phyloP scores from a whole-genome alignment of 1,284 basidiomycete species.

The Ganoderma multipileum region DNA sequence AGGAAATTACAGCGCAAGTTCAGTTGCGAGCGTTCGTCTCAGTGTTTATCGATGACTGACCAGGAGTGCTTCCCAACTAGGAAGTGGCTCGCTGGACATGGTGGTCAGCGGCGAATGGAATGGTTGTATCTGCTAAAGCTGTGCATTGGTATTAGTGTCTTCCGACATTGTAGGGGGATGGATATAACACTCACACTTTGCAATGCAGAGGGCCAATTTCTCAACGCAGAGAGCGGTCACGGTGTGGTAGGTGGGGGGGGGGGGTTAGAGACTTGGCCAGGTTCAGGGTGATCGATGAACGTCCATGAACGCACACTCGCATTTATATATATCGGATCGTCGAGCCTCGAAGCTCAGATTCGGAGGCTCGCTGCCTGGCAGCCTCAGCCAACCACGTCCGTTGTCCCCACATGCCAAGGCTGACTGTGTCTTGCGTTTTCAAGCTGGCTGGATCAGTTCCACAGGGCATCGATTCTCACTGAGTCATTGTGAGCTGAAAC shows the following conservation, averaged over 20 bases:
- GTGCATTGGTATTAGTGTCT: background rate
- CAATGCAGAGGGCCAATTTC: background rate
- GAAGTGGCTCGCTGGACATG: background rate
- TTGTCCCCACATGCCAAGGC: no score
- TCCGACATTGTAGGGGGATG: background rate
- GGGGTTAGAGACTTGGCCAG: no score
- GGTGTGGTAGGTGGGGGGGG: background rate
- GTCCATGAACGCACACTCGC: background rate
- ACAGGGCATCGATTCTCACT: no score
- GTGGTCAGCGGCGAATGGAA: background rate
- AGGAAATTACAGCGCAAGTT: background rate
- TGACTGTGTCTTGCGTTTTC: background rate
- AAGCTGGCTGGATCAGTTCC: background rate
- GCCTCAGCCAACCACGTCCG: no score
- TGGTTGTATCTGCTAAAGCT: background rate
- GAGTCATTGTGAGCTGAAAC: background rate
- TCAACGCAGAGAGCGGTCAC: background rate
- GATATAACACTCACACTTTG: background rate
- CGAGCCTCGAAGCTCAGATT: background rate
- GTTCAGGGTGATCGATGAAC: background rate
- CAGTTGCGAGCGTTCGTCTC: background rate
- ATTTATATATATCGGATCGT: background rate
- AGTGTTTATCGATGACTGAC: background rate
- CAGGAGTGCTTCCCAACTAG: background rate
- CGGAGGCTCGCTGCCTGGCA: background rate